A percentile compares a stretch with the other conserved stretches of the same genome.
Conservation (phyloP, 768 basidiomycete genomes). For the Macrolepiota dolichaula region DNA sequence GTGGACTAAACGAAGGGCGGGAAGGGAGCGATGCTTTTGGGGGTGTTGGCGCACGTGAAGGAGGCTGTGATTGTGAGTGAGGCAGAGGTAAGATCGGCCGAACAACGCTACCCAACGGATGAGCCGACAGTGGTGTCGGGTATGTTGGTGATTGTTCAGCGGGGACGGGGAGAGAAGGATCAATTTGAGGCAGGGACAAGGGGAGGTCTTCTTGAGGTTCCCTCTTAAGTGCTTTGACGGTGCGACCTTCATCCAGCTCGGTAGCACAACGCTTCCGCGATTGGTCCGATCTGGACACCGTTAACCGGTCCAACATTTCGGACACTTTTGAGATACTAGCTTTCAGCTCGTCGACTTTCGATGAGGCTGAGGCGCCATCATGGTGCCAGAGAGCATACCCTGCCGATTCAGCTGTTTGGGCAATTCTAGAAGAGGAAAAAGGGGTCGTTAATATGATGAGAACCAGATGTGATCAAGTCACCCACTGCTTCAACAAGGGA, state of each 20-base stretch:
- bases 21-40: constrained; percentile 24
- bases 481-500: constrained; percentile 54
- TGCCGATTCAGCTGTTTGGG: constrained; percentile 56
- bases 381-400: constrained; percentile 45
- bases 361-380: constrained; percentile 45
- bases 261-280: constrained; percentile 43
- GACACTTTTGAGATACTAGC: constrained; percentile 51
- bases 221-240: constrained; percentile 42
- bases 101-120: constrained; percentile 2
- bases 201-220: constrained; percentile 44
- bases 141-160: constrained; percentile 16
- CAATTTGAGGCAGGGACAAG: constrained; percentile 24
- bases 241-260: constrained; percentile 38
- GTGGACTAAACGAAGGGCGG: constrained; percentile 24
- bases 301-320: constrained; percentile 41
- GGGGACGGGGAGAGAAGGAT: constrained; percentile 13
- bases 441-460: neutral
- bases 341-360: constrained; percentile 53
- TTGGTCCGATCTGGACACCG: constrained; percentile 26
- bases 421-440: constrained; percentile 42
- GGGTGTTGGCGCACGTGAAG: constrained; percentile 29
- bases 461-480: constrained; percentile 1
- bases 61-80: constrained; percentile 33
- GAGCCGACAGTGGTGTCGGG: constrained; percentile 17
- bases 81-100: constrained; percentile 13